phyloP scores from a whole-genome alignment of 2,329 filamentous ascomycete species.

The Penicillium sclerotigenum region DNA sequence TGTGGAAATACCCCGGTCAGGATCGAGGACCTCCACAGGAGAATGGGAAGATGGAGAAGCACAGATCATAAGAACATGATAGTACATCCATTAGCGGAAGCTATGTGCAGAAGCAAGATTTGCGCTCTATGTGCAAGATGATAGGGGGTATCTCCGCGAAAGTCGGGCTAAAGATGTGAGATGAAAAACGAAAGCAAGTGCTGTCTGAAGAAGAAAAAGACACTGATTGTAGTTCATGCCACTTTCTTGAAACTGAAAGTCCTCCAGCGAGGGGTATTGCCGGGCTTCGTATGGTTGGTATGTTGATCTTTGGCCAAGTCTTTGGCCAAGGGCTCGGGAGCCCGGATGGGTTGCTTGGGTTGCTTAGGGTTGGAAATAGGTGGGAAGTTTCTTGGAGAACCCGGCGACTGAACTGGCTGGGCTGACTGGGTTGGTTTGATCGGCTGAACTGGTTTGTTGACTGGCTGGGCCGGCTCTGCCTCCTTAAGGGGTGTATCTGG shows the following conservation, averaged over 20 bases:
- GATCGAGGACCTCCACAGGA: slow-evolving; percentile 3
- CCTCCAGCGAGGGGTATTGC: slow-evolving; percentile 22
- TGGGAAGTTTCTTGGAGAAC: slow-evolving; percentile 15
- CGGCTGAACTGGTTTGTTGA: neutral
- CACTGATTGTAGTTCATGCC: slow-evolving; percentile 7
- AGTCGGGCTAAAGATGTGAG: slow-evolving; percentile 6
- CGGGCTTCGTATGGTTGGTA: slow-evolving; percentile 11
- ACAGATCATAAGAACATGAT: slow-evolving; percentile 26
- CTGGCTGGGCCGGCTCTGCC: neutral
- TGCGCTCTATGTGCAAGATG: slow-evolving; percentile 23
- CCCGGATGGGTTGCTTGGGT: slow-evolving; percentile 19
- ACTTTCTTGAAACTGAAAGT: slow-evolving; percentile 26
- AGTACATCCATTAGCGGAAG: slow-evolving; percentile 28
- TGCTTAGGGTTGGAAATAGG: slow-evolving; percentile 18
- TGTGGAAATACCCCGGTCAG: neutral
- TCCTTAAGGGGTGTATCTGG: slow-evolving; percentile 17
- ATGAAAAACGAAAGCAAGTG: slow-evolving; percentile 14
- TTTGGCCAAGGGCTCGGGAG: slow-evolving; percentile 10
- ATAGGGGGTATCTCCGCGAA: slow-evolving; percentile 21
- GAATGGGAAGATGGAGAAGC: slow-evolving; percentile 12
- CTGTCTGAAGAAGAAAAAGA: neutral
- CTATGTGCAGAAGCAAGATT: slow-evolving; percentile 31
- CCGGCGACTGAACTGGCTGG: slow-evolving; percentile 10
- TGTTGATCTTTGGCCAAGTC: slow-evolving; percentile 9
- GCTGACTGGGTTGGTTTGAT: neutral